Percentiles rank a stretch among this genome's conserved stretches.
Conservation (phyloP, 2,329 filamentous ascomycete genomes). For the Fusarium sarcochroum region DNA sequence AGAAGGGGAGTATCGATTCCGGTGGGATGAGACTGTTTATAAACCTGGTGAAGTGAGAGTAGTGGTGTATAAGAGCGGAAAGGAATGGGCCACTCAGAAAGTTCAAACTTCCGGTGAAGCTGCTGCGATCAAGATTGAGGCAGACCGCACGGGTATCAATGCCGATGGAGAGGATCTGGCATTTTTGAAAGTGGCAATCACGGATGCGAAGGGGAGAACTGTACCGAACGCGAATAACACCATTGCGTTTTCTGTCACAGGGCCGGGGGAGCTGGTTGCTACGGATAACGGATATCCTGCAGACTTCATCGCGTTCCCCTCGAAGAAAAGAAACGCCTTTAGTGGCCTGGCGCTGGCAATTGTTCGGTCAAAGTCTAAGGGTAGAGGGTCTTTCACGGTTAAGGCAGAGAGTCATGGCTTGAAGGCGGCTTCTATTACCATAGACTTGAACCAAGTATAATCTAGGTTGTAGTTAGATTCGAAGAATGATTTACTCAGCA, state of each 20-base stretch:
- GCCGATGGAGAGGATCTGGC: neutral
- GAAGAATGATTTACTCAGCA: too few species aligned
- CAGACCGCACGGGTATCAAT: neutral
- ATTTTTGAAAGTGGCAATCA: neutral
- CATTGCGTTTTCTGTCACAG: constrained; percentile 7
- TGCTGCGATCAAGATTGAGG: neutral
- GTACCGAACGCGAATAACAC: neutral
- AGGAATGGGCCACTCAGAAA: neutral
- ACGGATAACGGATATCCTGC: constrained; percentile 23
- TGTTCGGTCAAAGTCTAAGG: neutral
- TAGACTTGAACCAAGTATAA: neutral
- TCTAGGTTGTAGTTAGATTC: neutral
- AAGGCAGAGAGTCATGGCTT: neutral
- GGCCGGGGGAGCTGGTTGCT: constrained; percentile 17
- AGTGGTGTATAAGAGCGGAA: neutral
- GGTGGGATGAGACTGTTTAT: neutral
- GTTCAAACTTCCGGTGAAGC: neutral
- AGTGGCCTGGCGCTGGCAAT: constrained; percentile 17
- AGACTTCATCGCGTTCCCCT: constrained; percentile 14
- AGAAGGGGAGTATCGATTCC: neutral
- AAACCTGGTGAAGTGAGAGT: neutral
- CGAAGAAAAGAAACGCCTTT: constrained; percentile 5
- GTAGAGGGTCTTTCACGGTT: neutral
- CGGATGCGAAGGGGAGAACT: neutral
- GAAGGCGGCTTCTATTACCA: neutral